Percentiles rank a stretch among this genome's conserved stretches.
Conservation (phyloP, 164 flowering plant genomes). For the Liriodendron chinense region DNA sequence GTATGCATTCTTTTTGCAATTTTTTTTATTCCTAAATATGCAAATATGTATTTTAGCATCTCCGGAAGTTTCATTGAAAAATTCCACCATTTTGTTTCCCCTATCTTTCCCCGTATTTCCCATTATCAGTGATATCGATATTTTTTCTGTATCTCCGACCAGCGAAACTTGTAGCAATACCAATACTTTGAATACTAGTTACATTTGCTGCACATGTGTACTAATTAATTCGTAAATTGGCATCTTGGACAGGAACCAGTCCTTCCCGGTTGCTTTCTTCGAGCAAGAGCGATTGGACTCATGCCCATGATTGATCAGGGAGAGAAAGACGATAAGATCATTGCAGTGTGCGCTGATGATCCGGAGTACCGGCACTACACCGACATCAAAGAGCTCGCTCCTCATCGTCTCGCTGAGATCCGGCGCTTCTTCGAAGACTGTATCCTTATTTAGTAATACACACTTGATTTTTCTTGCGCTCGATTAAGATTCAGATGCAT, state of each 20-base stretch:
- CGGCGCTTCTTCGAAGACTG: constrained; percentile 78
- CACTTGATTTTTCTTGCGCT: not conserved
- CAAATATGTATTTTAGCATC: too few relatives aligned
- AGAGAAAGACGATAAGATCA: constrained; percentile 76
- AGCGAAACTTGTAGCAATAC: too few relatives aligned
- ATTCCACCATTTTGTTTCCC: too few relatives aligned
- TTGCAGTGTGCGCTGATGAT: constrained; percentile 80
- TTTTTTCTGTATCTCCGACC: too few relatives aligned
- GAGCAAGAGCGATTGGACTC: constrained; percentile 64
- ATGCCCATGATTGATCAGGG: constrained; percentile 77
- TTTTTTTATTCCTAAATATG: too few relatives aligned
- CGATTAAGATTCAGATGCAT: not conserved
- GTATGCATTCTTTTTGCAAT: too few relatives aligned
- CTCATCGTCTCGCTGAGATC: constrained; percentile 68
- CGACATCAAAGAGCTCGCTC: constrained; percentile 59
- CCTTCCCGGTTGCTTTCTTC: constrained; percentile 64
- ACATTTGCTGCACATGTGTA: not conserved
- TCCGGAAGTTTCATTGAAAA: too few relatives aligned
- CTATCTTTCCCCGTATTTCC: too few relatives aligned
- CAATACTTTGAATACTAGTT: too few relatives aligned
- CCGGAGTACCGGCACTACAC: constrained; percentile 67
- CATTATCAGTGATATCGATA: too few relatives aligned
- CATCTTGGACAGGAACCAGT: constrained; percentile 54
- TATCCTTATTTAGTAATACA: constrained; percentile 31
- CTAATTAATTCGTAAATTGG: not conserved